These are phyloP conservation scores for Cyberlindnera petersonii DNA, from an alignment of 805 yeast genomes.

Conservation along the genomic window DNA sequence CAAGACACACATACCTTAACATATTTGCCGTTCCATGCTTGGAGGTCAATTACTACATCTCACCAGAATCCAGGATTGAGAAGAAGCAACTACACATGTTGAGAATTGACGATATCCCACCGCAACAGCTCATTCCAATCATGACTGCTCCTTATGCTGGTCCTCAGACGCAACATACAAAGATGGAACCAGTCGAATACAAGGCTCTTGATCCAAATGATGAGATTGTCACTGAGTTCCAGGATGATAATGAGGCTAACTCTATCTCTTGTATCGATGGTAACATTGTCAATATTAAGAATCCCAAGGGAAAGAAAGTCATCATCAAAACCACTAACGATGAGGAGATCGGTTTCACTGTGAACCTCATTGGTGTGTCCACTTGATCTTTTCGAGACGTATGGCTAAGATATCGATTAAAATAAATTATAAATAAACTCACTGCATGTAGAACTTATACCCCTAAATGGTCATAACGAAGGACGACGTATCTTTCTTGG, in stretches of 20 bases:
- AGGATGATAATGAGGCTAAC: conserved; percentile 15
- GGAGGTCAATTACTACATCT: conserved; percentile 22
- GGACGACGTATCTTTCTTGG: conserved; percentile 11
- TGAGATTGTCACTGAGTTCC: conserved; percentile 10
- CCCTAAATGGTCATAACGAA: background rate
- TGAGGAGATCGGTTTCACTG: conserved; percentile 6
- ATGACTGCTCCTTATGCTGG: conserved; percentile 20
- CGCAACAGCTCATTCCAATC: conserved; percentile 13
- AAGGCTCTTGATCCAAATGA: conserved; percentile 2
- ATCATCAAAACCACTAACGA: conserved; percentile 7
- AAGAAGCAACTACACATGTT: conserved; percentile 18
- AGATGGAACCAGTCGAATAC: conserved; percentile 11
- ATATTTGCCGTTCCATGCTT: conserved; percentile 19
- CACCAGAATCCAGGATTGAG: conserved; percentile 22
- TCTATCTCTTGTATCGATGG: conserved; percentile 26
- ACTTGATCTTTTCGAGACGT: too few relatives aligned
- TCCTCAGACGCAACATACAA: conserved; percentile 15
- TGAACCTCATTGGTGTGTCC: conserved; percentile 16
- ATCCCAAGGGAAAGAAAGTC: conserved; percentile 23
- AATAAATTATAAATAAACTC: too few relatives aligned
- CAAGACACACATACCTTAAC: conserved; percentile 15
- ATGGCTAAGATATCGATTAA: too few relatives aligned
- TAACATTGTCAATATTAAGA: conserved; percentile 8
- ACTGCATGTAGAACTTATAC: background rate
- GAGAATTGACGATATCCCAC: conserved; percentile 12